phyloP scores from a whole-genome alignment of 352 stramenopile genomes.

The Pythium guiyangense region DNA sequence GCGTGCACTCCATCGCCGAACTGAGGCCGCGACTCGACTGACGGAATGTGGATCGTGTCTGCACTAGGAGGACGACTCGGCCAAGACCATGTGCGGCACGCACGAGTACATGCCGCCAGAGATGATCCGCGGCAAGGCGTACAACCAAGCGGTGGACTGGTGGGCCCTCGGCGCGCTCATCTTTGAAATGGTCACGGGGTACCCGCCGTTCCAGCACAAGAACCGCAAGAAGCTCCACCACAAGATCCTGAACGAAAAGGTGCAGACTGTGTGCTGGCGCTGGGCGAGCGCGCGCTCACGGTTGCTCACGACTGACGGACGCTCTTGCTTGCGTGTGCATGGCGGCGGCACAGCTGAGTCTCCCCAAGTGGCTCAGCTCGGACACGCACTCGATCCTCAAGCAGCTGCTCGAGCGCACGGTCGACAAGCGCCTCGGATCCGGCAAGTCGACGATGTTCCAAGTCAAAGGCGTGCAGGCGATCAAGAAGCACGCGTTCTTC shows the following conservation, averaged over 20 bases:
- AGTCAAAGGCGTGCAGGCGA: constrained; percentile 93
- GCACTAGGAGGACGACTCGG: constrained; percentile 59
- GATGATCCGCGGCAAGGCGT: constrained; percentile 81
- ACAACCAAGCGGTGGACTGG: constrained; percentile 86
- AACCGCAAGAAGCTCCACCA: constrained; percentile 86
- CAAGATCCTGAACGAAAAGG: constrained; percentile 85
- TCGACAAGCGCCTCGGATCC: constrained; percentile 91
- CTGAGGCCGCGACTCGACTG: no score
- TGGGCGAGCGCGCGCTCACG: no score
- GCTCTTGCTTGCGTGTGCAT: not conserved
- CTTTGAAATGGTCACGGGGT: constrained; percentile 85
- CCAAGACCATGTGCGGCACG: constrained; percentile 80
- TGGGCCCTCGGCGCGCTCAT: constrained; percentile 81
- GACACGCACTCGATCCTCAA: constrained; percentile 94
- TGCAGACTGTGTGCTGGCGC: constrained; percentile 6
- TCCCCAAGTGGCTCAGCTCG: constrained; percentile 77
- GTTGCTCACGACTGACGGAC: no score
- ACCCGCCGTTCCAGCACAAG: constrained; percentile 77
- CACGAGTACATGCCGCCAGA: constrained; percentile 87
- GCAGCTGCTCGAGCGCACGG: constrained; percentile 95
- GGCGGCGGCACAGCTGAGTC: constrained; percentile 24
- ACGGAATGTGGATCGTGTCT: not conserved
- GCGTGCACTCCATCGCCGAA: not conserved
- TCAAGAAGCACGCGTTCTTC: constrained; percentile 97
- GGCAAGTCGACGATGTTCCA: constrained; percentile 97